Evolutionary conservation across 2,329 filamentous ascomycete genomes (phyloP), one percentile per base, ranked within the genome.

Genomic region (Ceratocystis colombiana): DNA sequence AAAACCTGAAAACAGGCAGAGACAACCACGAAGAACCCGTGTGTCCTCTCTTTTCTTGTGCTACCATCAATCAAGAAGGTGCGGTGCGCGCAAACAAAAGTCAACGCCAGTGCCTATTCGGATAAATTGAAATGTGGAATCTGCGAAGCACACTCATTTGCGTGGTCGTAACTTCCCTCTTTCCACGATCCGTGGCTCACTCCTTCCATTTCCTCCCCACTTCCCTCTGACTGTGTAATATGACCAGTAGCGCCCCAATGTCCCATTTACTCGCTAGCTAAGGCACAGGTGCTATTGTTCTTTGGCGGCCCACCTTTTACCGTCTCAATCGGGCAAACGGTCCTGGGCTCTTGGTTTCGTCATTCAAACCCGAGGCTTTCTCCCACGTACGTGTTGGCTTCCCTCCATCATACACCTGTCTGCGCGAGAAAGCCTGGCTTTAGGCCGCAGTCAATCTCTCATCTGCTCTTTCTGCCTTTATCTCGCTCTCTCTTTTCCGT

Each of bases 1-100:
- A 15, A 57, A 57, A 30, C 53, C 22, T 5, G 12, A 15, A 57
- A 33, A 57, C 15, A 20, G 6, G 4, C 6, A 25, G 22, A n/a
- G 48, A 53, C 48, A 15, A 12, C 12, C 17, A 15, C 12, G 10
- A 57, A 57, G 25, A 20, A 57, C 53, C 53, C 25, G n/a, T 30
- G 25, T 57, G 53, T 57, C 53, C 53, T 57, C 53, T 57, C 20
- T 33, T 57, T 33, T 57, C 53, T 57, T 57, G 53, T 57, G 12
- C 53, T 57, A 57, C 53, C 53, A 57, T 17, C 6, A 20, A 57
- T 33, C 53, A 30, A 57, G 25, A 28, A 57, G 30, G 22, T 53
- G 48, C 48, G 22, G 22, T 53, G n/a, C n/a, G 28, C 17, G 28
- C 53, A 57, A 57, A n/a, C 53, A 33, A 57, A 30, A 10, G 25